These are phyloP conservation scores for Thalassiosira mediterranea DNA, from an alignment of 352 stramenopile genomes.

Conservation along the genomic window DNA sequence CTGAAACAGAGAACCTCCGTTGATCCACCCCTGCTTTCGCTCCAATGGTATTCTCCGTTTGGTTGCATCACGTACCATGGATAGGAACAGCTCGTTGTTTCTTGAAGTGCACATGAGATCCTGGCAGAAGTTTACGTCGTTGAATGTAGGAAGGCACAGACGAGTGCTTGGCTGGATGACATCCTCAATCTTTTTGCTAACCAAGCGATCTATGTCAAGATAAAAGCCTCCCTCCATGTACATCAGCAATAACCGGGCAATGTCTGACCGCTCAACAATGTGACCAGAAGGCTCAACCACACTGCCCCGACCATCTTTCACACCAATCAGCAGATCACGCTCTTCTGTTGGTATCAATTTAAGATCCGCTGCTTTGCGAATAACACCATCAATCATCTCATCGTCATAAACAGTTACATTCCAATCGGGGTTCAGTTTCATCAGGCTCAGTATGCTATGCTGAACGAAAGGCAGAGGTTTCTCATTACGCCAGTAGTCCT, in stretches of 20 bases:
- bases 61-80: slow-evolving; percentile 19
- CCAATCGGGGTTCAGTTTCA: slow-evolving; percentile 36
- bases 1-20: slow-evolving; percentile 28
- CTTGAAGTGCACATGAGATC: slow-evolving; percentile 34
- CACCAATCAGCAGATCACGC: slow-evolving; percentile 24
- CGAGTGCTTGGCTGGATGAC: slow-evolving; percentile 4
- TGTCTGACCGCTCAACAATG: slow-evolving; percentile 40
- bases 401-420: slow-evolving; percentile 39
- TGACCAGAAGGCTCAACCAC: slow-evolving; percentile 19
- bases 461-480: slow-evolving; percentile 19
- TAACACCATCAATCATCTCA: slow-evolving; percentile 22
- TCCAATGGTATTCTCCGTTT: slow-evolving; percentile 24
- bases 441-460: slow-evolving; percentile 30
- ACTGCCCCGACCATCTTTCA: neutral
- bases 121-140: slow-evolving; percentile 43
- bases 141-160: slow-evolving; percentile 32
- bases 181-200: slow-evolving; percentile 19
- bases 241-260: slow-evolving; percentile 34
- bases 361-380: slow-evolving; percentile 7
- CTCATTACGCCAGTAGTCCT: slow-evolving; percentile 18
- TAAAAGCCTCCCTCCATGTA: slow-evolving; percentile 38
- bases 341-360: slow-evolving; percentile 33
- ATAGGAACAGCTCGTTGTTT: slow-evolving; percentile 31
- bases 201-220: slow-evolving; percentile 31
- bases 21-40: slow-evolving; percentile 30